Percentiles rank a stretch among this genome's conserved stretches.
Evolutionary conservation across 2,329 filamentous ascomycete genomes (phyloP).

Genomic region (Sclerotinia subarctica): DNA sequence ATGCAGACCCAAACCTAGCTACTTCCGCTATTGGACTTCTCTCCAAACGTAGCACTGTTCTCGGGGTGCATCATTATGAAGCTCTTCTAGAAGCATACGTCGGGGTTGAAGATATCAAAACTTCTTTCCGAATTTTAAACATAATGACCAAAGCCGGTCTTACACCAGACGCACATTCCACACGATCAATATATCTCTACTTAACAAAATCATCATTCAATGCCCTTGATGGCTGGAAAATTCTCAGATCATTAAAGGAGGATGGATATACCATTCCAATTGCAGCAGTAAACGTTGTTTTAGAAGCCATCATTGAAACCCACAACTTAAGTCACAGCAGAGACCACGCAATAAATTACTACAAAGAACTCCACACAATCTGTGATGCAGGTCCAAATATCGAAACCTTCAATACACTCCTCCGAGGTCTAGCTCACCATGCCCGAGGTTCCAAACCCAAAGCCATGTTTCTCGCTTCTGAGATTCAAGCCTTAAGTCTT

Average conservation of each 20-base stretch:
- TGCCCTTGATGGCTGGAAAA: constrained; percentile 48
- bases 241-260: constrained; percentile 54
- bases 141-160: constrained; percentile 69
- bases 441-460: constrained; percentile 45
- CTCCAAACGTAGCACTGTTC: constrained; percentile 53
- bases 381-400: constrained; percentile 46
- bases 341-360: constrained; percentile 54
- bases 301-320: constrained; percentile 40
- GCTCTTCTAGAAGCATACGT: constrained; percentile 71
- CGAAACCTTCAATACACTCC: constrained; percentile 60
- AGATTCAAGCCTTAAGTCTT: constrained; percentile 57
- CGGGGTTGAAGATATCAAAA: constrained; percentile 55
- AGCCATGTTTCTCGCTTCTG: constrained; percentile 59
- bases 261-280: constrained; percentile 50
- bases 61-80: constrained; percentile 73
- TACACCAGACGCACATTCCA: constrained; percentile 55
- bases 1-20: constrained; percentile 66
- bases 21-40: constrained; percentile 68
- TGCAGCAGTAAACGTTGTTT: constrained; percentile 46
- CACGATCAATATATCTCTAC: constrained; percentile 57
- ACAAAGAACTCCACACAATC: constrained; percentile 57
- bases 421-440: constrained; percentile 42
- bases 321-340: constrained; percentile 38
- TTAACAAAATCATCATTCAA: constrained; percentile 50
- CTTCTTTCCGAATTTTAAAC: constrained; percentile 66